These are phyloP conservation scores for Pythium sp. DNA, from an alignment of 352 stramenopile species.

Conservation along the genomic window DNA sequence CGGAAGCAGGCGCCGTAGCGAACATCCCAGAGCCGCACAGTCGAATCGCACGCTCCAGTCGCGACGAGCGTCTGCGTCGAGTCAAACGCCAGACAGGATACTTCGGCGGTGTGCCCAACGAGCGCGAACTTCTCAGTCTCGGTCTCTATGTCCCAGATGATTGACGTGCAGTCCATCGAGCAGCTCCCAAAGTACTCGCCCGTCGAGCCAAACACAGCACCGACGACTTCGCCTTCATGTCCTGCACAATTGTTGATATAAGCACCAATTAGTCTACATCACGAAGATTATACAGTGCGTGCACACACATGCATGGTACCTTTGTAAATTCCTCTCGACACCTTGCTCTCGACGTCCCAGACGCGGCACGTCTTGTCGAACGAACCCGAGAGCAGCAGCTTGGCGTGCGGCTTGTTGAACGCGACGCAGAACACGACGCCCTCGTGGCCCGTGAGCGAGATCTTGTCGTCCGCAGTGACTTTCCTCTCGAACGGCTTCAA, in stretches of 20 bases:
- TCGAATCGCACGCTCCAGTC: conserved; percentile 65
- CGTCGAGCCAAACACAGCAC: conserved; percentile 34
- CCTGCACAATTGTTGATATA: conserved; percentile 14
- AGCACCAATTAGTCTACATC: background rate
- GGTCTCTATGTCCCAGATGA: conserved; percentile 65
- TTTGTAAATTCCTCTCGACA: conserved; percentile 37
- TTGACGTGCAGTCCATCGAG: conserved; percentile 67
- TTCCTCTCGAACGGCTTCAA: conserved; percentile 34
- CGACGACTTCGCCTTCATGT: conserved; percentile 60
- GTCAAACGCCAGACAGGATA: conserved; percentile 69
- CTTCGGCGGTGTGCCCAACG: conserved; percentile 55
- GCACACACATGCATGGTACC: background rate
- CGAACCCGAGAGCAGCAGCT: conserved; percentile 57
- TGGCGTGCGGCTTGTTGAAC: conserved; percentile 55
- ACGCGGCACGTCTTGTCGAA: conserved; percentile 80
- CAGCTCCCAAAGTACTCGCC: conserved; percentile 57
- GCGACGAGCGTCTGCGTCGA: conserved; percentile 38
- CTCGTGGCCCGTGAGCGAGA: conserved; percentile 51
- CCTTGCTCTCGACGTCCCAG: conserved; percentile 47
- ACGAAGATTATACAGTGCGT: background rate
- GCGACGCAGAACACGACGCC: conserved; percentile 65
- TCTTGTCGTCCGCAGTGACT: conserved; percentile 25
- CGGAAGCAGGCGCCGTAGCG: conserved; percentile 71
- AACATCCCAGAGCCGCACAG: conserved; percentile 69
- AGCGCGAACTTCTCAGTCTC: conserved; percentile 42